phyloP scores from a whole-genome alignment of 768 basidiomycete genomes.

The Infundibulicybe gibba region DNA sequence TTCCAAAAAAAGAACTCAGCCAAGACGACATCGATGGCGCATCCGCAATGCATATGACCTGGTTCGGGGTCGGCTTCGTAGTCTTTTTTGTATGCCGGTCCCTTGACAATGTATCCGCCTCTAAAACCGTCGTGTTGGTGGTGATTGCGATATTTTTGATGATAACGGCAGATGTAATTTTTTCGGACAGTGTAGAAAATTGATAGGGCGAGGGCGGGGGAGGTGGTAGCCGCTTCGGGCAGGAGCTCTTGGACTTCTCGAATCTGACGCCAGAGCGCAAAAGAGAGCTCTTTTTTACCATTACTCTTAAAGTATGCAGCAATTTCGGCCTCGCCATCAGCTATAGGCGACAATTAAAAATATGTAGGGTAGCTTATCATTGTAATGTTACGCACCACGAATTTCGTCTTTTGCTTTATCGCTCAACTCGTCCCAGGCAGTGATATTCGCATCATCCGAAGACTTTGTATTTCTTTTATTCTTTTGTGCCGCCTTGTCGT shows the following conservation, averaged over 20 bases:
- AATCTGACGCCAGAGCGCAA: not conserved
- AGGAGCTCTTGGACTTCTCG: not conserved
- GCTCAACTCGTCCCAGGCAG: too few species aligned
- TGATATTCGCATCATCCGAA: not conserved
- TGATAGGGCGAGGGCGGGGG: not conserved
- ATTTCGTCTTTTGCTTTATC: not conserved
- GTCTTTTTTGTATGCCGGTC: too few species aligned
- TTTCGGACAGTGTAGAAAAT: not conserved
- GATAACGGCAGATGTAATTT: not conserved
- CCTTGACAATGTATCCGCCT: too few species aligned
- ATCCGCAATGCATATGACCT: not conserved
- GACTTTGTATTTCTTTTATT: not conserved
- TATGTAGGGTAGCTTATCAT: not conserved
- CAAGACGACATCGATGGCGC: not conserved
- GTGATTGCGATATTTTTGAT: not conserved
- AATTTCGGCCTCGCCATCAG: not conserved
- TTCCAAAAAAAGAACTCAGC: too few species aligned
- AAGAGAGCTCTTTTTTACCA: not conserved
- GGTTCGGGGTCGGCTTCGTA: not conserved
- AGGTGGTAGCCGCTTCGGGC: not conserved
- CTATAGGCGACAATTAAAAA: not conserved
- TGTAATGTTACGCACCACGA: not conserved
- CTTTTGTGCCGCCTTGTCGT: not conserved
- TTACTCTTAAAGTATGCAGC: not conserved
- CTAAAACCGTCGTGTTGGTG: not conserved